Evolutionary conservation across 179 eudicot species (phyloP), one percentile per base, ranked within the genome.

Genomic region (Camellia oleifera): DNA sequence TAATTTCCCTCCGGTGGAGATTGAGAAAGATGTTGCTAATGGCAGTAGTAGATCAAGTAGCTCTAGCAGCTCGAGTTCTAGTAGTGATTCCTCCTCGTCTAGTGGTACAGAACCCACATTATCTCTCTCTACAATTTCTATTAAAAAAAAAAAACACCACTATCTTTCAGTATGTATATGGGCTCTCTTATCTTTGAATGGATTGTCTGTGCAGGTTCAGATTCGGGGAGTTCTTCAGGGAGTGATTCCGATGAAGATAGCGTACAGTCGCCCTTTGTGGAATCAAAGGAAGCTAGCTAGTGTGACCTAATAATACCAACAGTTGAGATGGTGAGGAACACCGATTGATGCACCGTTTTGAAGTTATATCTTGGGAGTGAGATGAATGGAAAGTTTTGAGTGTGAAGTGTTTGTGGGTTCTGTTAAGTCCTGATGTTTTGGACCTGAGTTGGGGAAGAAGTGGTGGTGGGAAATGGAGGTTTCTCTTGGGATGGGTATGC

Each of bases 211-310:
- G 85, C 88, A 88, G 90, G 81, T 88, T 89, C 94, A 1, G 92
- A 85, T 87, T 85, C 91, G 4, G 91, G 83, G 46, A 87, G 86
- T 78, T 89, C 94, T 18, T 90, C 91, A 62, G 81, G 77, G 44
- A 90, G 93, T 82, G 93, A 86, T 62, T 88, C 92, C 18, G 92
- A 88, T 61, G 88, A 81, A 8, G 90, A 90, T 71, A 89, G 88
- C 81, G 94, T 88, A 83, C 89, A 85, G 75, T 89, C 92, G 0
- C 91, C 87, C 0, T 88, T 81, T 83, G 87, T 85, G 1, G 92
- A 74, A 56, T 87, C 88, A 1, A 87, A 87, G 79, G 86, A 56
- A 48, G 54, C 7, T 2, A 20, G 15, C 46, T 64, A 32, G 69
- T 50, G 45, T 71, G 44, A 44, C 53, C 53, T 69, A 42, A 15